Evolutionary conservation across 1,284 basidiomycete genomes (phyloP), one percentile per base, ranked within the genome.

Genomic region (Tausonia pullulans): DNA sequence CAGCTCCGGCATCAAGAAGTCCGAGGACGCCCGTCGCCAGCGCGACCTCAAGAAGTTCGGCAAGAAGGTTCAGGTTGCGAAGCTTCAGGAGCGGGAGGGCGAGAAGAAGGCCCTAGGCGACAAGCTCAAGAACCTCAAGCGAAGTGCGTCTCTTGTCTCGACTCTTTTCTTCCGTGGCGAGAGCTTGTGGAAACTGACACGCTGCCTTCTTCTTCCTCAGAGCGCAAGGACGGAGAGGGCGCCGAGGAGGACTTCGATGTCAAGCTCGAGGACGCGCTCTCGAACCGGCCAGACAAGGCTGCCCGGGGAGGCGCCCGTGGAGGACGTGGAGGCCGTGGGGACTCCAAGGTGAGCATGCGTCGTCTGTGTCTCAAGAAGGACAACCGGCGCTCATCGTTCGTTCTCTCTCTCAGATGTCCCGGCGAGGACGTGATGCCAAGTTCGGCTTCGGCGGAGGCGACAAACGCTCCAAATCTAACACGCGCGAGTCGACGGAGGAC

Each of bases 11-110:
- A 93, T 98, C 73, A 94, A 97, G 77, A 90, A 88, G 74, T 84
- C 86, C 67, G 94, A 98, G 74, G 88, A 91, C 64, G 94, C 92
- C 72, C 85, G 90, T 72, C 87, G 86, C 72, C 90, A 97, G 77
- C 83, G 95, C 61, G 90, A 97, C 73, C 87, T 92, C 67, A 98
- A 98, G 80, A 98, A 98, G 81, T 96, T 90, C 73, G 95, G 95
- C 58, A 98, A 98, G 77, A 91, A 97, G 77, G 92, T 98, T 39
- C 90, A 94, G 77, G 78, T 86, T 62, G 88, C 92, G 77, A 90
- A 90, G 77, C 78, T 86, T 70, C 85, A 87, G 73, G 87, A 90
- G 78, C 78, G 90, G 56, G 84, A 90, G 74, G 73, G 76, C 69
- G 79, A 79, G 70, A 82, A 93, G 82, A 93, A 91, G 78, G 86